Percentiles rank a stretch among this genome's conserved stretches.
Evolutionary conservation across 2,329 filamentous ascomycete species (phyloP).

Genomic region (Pestalotiopsis sp.): DNA sequence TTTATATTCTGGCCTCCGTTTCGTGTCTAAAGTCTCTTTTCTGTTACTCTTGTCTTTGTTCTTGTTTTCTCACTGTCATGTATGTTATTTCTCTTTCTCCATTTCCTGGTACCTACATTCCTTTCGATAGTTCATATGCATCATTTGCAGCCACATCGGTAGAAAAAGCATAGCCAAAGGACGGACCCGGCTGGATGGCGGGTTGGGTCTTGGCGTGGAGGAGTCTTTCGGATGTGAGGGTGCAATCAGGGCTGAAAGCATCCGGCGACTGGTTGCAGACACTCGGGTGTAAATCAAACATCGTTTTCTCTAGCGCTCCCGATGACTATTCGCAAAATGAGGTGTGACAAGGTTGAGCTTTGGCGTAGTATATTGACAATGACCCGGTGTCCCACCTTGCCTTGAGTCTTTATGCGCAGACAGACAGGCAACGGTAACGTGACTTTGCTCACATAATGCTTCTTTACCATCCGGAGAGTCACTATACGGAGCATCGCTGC

Average conservation of each 20-base stretch:
- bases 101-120: conserved; percentile 20
- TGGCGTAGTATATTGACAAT: too few species aligned
- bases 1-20: conserved; percentile 35
- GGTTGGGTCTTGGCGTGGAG: conserved; percentile 7
- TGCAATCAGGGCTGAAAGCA: not conserved
- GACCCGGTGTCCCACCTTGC: too few species aligned
- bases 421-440: too few species aligned
- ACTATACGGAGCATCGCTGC: too few species aligned
- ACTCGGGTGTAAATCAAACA: not conserved
- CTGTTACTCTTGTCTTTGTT: conserved; percentile 23
- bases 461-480: too few species aligned
- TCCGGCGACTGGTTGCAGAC: not conserved
- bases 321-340: not conserved
- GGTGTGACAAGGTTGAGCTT: not conserved
- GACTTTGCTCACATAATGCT: too few species aligned
- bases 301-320: not conserved
- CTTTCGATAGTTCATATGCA: conserved; percentile 22
- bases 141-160: conserved; percentile 21
- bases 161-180: conserved; percentile 5
- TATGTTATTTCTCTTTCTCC: conserved; percentile 14
- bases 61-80: conserved; percentile 24
- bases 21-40: conserved; percentile 24
- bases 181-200: not conserved
- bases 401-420: too few species aligned
- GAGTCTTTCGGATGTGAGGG: conserved; percentile 9